Conservation (phyloP, 495 filamentous ascomycete genomes). For the Penicillium soppii region DNA sequence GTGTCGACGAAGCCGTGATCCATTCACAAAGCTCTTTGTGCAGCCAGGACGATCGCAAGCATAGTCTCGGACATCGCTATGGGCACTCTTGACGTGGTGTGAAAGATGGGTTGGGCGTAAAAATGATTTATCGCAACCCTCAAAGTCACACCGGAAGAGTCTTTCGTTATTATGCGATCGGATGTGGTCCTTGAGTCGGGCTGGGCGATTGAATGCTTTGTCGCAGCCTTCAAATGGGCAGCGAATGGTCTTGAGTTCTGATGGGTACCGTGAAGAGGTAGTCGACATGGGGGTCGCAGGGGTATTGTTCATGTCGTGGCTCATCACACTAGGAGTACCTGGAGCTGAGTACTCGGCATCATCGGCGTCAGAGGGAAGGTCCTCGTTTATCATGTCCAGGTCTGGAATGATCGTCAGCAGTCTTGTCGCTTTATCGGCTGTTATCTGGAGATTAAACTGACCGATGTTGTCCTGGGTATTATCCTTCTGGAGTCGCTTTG, state of each 20-base stretch:
- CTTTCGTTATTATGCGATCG: constrained; percentile 79
- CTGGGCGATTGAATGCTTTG: constrained; percentile 85
- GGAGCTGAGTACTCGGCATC: constrained; percentile 37
- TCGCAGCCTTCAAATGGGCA: constrained; percentile 69
- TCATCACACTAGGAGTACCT: constrained; percentile 27
- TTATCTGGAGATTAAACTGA: constrained; percentile 15
- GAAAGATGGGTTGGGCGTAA: constrained; percentile 76
- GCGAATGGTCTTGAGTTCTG: constrained; percentile 67
- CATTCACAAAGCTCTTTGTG: constrained; percentile 75
- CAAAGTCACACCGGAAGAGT: constrained; percentile 64
- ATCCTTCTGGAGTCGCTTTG: constrained; percentile 32
- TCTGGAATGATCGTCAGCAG: constrained; percentile 11
- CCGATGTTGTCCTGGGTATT: constrained; percentile 28
- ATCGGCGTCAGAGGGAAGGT: constrained; percentile 37
- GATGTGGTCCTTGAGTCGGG: constrained; percentile 74
- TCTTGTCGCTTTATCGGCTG: constrained; percentile 2
- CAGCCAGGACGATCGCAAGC: constrained; percentile 70
- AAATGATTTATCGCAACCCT: constrained; percentile 77
- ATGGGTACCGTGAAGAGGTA: constrained; percentile 57
- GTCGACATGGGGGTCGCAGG: constrained; percentile 54
- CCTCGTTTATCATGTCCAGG: constrained; percentile 42
- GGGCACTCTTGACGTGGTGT: constrained; percentile 78
- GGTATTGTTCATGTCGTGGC: constrained; percentile 45
- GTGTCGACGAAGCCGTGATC: constrained; percentile 69
- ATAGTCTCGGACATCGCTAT: constrained; percentile 69